Percentiles rank a stretch among this genome's conserved stretches.
Evolutionary conservation across 495 filamentous ascomycete species (phyloP).

Genomic region (Penicillium arizonense): DNA sequence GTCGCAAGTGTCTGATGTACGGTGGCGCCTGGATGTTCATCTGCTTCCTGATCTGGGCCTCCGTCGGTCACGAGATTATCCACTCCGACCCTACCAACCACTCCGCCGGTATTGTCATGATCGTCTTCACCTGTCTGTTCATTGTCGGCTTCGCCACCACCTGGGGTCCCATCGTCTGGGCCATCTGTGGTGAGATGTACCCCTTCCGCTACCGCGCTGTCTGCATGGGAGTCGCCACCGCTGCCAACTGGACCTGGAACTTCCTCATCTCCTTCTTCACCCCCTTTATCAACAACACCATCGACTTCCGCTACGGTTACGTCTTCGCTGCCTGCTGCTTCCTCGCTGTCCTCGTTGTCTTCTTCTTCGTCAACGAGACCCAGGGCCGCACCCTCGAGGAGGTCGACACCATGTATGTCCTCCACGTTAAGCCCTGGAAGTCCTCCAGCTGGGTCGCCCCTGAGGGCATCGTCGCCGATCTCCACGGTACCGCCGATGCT

Average conservation of each 20-base stretch:
- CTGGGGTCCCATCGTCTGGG: slow-evolving; percentile 86
- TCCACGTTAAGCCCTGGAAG: slow-evolving; percentile 67
- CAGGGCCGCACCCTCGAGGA: slow-evolving; percentile 70
- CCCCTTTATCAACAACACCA: slow-evolving; percentile 66
- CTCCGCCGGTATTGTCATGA: slow-evolving; percentile 70
- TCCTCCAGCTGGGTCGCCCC: slow-evolving; percentile 58
- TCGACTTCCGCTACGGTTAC: slow-evolving; percentile 76
- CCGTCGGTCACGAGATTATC: slow-evolving; percentile 61
- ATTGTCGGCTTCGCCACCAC: slow-evolving; percentile 60
- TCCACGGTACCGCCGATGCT: slow-evolving; percentile 20
- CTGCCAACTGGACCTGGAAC: slow-evolving; percentile 88
- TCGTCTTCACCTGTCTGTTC: slow-evolving; percentile 75
- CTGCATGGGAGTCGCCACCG: slow-evolving; percentile 74
- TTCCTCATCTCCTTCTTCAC: slow-evolving; percentile 87
- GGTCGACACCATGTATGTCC: slow-evolving; percentile 82
- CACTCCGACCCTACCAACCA: slow-evolving; percentile 49
- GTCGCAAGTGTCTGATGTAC: slow-evolving; percentile 62
- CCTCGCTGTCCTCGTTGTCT: slow-evolving; percentile 62
- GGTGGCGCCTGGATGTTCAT: slow-evolving; percentile 68
- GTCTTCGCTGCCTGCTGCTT: slow-evolving; percentile 74
- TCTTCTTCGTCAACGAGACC: slow-evolving; percentile 77
- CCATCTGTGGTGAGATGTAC: slow-evolving; percentile 77
- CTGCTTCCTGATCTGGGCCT: slow-evolving; percentile 76
- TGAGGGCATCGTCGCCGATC: slow-evolving; percentile 34
- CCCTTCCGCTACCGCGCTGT: slow-evolving; percentile 73